Base-by-base conservation (phyloP, 345 rosid genomes). In the Cardamine resedifolia region DNA sequence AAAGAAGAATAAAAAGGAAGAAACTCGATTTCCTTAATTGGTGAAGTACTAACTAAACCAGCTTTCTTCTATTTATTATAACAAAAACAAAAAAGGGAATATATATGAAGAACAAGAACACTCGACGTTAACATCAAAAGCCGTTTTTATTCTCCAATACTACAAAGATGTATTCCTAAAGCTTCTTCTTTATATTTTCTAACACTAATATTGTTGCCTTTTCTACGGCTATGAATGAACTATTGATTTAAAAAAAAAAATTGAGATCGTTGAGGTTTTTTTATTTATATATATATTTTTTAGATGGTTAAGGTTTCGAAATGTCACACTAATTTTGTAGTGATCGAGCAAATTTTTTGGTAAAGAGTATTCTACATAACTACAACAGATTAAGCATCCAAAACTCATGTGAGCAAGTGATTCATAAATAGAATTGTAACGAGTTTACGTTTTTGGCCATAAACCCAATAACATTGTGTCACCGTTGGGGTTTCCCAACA, bases 11-110 rank as follows among this genome's bases (percentile, higher is more conserved):
- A 31, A 31, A 57, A 72, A n/a, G 44, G 19, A 38, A 58, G 77
- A 65, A 65, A 66, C 72, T 27, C 28, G 23, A 57, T 66, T 74
- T 48, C 78, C 72, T 66, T 58, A 66, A 74, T 58, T 74, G 67
- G 72, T 41, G 33, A 74, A 57, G 36, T 74, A 74, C 68, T 66
- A 58, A 66, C 23, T 15, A 58, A 74, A 58, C 26, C 15, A 66
- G 65, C 2, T 43, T 63, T 20, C 15, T 41, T 64, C 57, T 16
- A 23, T 33, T 15, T 66, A 23, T 61, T 28, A 38, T 31, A 51
- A 51, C 44, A 30, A 31, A 52, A 60, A 52, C 60, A 41, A 60
- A 44, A 31, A 38, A 7, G 19, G 19, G 31, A 52, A 68, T 60
- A 43, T 43, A 38, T 3, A 68, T 41, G 21, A 68, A 59, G 49